phyloP scores from a whole-genome alignment of 768 basidiomycete genomes.

The Rhodotorula graminis region DNA sequence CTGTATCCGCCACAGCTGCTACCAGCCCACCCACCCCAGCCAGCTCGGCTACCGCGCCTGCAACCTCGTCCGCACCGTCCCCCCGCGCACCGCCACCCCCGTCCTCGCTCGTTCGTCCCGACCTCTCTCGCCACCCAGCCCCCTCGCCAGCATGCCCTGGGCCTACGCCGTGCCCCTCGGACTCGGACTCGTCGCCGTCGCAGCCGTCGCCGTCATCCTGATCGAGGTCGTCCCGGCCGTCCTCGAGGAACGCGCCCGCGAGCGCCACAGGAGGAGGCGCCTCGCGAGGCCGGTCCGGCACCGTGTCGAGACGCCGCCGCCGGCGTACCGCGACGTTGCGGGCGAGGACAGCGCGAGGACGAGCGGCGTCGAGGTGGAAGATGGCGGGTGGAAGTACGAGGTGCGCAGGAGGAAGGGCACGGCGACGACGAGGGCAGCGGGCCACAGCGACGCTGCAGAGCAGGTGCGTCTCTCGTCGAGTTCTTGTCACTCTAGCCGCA shows the following conservation, averaged over 20 bases:
- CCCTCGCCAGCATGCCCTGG: conserved; percentile 3
- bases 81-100: background rate
- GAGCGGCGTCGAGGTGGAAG: background rate
- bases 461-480: background rate
- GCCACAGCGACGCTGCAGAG: background rate
- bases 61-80: background rate
- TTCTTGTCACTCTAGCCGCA: background rate
- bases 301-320: background rate
- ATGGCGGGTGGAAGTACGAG: background rate
- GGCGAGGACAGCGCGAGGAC: background rate
- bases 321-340: too few relatives aligned
- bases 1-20: too few relatives aligned
- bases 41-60: background rate
- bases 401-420: background rate
- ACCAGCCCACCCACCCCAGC: too few relatives aligned
- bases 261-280: background rate
- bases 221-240: conserved; percentile 7
- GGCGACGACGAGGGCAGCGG: background rate
- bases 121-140: background rate
- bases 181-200: background rate
- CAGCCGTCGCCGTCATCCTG: conserved; percentile 14
- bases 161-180: conserved; percentile 7
- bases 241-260: conserved; percentile 1
- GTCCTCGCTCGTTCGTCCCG: background rate
- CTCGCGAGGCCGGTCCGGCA: background rate